Percentiles rank a stretch among this genome's conserved stretches.
These are phyloP conservation scores for Tubosaeta sp. DNA, from an alignment of 768 basidiomycete genomes.

Conservation along the genomic window DNA sequence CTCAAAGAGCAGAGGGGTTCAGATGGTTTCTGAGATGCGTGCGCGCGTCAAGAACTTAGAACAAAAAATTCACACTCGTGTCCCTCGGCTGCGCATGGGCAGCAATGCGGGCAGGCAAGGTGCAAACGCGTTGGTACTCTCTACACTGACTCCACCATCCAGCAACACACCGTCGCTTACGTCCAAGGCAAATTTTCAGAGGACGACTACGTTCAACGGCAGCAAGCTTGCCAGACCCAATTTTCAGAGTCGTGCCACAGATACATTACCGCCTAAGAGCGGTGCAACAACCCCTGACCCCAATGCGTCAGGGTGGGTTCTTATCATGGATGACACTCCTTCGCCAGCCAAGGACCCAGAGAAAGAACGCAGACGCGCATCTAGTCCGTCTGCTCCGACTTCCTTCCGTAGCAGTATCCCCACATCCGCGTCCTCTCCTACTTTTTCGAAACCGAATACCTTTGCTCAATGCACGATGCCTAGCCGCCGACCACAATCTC, in stretches of 20 bases:
- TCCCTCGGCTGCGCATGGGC: constrained; percentile 78
- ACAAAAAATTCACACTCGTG: constrained; percentile 83
- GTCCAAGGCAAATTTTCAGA: constrained; percentile 17
- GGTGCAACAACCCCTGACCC: constrained; percentile 40
- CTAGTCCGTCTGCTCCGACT: constrained; percentile 59
- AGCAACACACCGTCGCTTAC: constrained; percentile 35
- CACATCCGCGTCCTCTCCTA: constrained; percentile 44
- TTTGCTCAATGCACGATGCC: constrained; percentile 41
- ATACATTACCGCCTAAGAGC: constrained; percentile 40
- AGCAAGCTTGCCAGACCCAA: constrained; percentile 19
- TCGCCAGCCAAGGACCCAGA: constrained; percentile 57
- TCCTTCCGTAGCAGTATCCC: constrained; percentile 47
- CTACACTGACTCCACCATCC: constrained; percentile 33
- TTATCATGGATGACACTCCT: constrained; percentile 86
- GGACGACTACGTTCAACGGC: constrained; percentile 14
- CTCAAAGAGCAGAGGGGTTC: constrained; percentile 76
- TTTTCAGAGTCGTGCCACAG: constrained; percentile 42
- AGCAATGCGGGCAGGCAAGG: constrained; percentile 60
- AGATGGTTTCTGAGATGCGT: constrained; percentile 92
- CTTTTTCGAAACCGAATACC: constrained; percentile 39
- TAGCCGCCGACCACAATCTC: constrained; percentile 66
- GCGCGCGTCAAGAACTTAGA: constrained; percentile 78
- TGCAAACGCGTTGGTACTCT: constrained; percentile 33
- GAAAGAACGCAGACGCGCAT: constrained; percentile 54
- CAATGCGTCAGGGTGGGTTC: constrained; percentile 79